Evolutionary conservation across 805 yeast genomes (phyloP), one percentile per base, ranked within the genome.

Genomic region (Candida bentonensis): DNA sequence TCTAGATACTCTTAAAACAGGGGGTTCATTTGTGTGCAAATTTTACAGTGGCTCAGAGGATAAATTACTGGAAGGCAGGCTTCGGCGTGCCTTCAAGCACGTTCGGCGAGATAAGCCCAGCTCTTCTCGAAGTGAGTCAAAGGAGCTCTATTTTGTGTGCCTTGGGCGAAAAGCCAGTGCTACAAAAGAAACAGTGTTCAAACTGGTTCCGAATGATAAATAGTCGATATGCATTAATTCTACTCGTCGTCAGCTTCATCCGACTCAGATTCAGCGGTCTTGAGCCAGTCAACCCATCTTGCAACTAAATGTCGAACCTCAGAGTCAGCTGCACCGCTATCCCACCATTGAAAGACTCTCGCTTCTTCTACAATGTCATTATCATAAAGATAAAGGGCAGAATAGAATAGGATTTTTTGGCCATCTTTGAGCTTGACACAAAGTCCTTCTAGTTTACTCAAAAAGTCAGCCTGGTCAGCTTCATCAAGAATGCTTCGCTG

Each of bases 21-120:
- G 74, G 22, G 98, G 98, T 0, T 55, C 66, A 9, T 74, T 85
- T 55, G 80, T 86, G 13, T 82, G 94, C 67, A 92, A 92, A 61
- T 81, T 79, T 53, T 88, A 74, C 60, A 74, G 88, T 0, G 98
- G 98, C 0, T 67, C 72, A 33, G 95, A 86, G 52, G 96, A 87
- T 54, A 56, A 54, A 13, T 57, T 69, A 3, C 65, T 89, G n/a
- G 82, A 82, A 51, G 55, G 62, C 15, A 66, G 83, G 52, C 62
- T 89, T 48, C 63, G 65, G 25, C 62, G 60, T 41, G 74, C 74
- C 15, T 92, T 92, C 60, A 62, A 64, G 2, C 70, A 64, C 42
- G 96, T 87, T 0, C 60, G 64, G 42, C 67, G 84, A 44, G 77
- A 72, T 53, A 92, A 92, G 58, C 98, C 98, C 0, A 68, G 65